phyloP scores from a whole-genome alignment of 169 alveolate species.

The Cryptosporidium ubiquitum region DNA sequence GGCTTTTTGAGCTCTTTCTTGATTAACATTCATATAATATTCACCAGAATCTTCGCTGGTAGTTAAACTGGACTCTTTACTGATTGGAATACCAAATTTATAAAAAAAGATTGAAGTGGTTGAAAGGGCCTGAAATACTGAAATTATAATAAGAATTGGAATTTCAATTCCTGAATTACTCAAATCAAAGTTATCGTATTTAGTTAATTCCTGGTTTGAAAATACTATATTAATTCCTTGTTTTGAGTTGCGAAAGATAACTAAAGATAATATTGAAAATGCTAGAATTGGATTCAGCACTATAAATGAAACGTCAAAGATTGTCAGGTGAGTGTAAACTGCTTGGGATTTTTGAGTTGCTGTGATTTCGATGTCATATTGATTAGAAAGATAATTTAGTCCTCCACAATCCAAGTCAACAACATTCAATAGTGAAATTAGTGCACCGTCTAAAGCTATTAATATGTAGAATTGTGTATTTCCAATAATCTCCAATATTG shows the following conservation, averaged over 20 bases:
- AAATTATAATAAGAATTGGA: background rate
- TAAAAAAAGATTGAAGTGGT: slow-evolving; percentile 9
- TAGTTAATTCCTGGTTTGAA: background rate
- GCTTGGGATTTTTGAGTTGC: slow-evolving; percentile 60
- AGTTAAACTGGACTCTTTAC: background rate
- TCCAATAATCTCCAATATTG: slow-evolving; percentile 8
- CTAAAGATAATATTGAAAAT: background rate
- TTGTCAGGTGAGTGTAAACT: slow-evolving; percentile 11
- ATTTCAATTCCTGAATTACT: slow-evolving; percentile 19
- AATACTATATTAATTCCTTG: background rate
- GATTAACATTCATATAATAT: background rate
- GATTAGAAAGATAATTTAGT: slow-evolving; percentile 9
- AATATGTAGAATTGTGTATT: slow-evolving; percentile 2
- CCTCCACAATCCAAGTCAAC: slow-evolving; percentile 69
- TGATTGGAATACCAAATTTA: slow-evolving; percentile 31
- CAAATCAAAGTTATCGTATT: background rate
- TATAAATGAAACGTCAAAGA: slow-evolving; percentile 40
- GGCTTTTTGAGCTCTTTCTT: slow-evolving; percentile 20
- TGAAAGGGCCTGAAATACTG: slow-evolving; percentile 31
- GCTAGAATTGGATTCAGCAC: slow-evolving; percentile 35
- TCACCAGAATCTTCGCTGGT: background rate
- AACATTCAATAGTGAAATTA: slow-evolving; percentile 25
- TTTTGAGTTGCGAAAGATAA: background rate
- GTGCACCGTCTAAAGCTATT: slow-evolving; percentile 38
- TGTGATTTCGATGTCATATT: slow-evolving; percentile 26